Evolutionary conservation across 306 rosid species (phyloP).

Genomic region (Calophaca sinica): DNA sequence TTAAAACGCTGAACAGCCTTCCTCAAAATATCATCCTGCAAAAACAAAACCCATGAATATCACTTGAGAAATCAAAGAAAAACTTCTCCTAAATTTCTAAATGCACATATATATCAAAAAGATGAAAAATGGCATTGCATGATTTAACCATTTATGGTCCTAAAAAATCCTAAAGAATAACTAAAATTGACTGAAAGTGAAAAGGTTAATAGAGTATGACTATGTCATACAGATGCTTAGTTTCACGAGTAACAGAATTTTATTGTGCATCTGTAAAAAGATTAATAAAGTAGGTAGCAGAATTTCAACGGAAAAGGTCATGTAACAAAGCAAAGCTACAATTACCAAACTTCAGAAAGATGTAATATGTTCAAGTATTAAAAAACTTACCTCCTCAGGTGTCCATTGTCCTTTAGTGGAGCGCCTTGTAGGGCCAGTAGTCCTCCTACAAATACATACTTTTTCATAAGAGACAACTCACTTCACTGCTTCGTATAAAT

Average conservation of each 20-base stretch:
- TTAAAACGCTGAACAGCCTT: conserved; percentile 89
- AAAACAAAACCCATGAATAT: conserved; percentile 43
- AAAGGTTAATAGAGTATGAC: neutral
- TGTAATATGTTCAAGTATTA: conserved; percentile 3
- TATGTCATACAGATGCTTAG: neutral
- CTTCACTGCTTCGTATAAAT: neutral
- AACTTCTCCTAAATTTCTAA: neutral
- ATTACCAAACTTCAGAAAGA: conserved; percentile 29
- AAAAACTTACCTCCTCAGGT: conserved; percentile 75
- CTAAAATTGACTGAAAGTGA: conserved; percentile 5
- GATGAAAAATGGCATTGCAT: neutral
- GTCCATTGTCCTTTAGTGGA: conserved; percentile 99
- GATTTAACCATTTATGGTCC: neutral
- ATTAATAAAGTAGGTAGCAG: conserved; percentile 10
- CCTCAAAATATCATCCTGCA: conserved; percentile 80
- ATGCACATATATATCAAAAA: conserved; percentile 16
- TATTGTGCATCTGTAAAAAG: neutral
- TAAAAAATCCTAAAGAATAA: conserved; percentile 12
- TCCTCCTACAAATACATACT: conserved; percentile 71
- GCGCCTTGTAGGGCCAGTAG: conserved; percentile 98
- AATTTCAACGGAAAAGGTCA: neutral
- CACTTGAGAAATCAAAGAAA: conserved; percentile 1
- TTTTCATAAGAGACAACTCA: conserved; percentile 35
- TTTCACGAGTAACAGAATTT: neutral
- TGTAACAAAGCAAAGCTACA: conserved; percentile 19